These are phyloP conservation scores for Pelargonium exstipulatum DNA, from an alignment of 441 rosid genomes.

Conservation along the genomic window DNA sequence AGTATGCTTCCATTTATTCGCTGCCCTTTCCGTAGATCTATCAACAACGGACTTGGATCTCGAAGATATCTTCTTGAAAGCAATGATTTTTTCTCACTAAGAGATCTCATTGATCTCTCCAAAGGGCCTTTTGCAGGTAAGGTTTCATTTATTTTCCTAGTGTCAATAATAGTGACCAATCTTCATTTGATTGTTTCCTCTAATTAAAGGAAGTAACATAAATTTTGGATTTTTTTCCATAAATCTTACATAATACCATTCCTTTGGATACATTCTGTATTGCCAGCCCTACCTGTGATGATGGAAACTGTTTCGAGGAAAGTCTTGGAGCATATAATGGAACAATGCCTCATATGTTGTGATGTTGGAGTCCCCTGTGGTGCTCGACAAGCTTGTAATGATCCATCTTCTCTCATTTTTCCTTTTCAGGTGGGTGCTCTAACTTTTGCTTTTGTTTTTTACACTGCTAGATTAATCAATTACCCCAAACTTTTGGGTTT, in stretches of 20 bases:
- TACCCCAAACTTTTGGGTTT: background rate
- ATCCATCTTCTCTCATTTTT: constrained; percentile 87
- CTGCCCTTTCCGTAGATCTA: constrained; percentile 79
- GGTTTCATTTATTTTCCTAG: background rate
- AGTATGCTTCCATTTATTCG: constrained; percentile 73
- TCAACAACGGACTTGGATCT: constrained; percentile 74
- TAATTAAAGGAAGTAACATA: background rate
- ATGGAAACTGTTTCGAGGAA: constrained; percentile 67
- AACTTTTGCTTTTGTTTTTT: background rate
- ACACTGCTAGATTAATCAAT: background rate
- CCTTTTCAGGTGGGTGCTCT: constrained; percentile 72
- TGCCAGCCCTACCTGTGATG: constrained; percentile 72
- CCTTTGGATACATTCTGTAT: background rate
- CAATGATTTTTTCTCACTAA: constrained; percentile 85
- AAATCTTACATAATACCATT: background rate
- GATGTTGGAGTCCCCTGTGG: constrained; percentile 90
- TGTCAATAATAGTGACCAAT: background rate
- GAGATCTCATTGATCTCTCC: constrained; percentile 92
- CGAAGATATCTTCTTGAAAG: constrained; percentile 93
- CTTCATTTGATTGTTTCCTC: background rate
- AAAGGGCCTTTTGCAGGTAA: constrained; percentile 97
- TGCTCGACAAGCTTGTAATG: constrained; percentile 79
- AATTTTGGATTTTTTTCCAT: background rate
- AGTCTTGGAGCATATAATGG: constrained; percentile 81
- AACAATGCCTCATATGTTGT: constrained; percentile 86